Base-by-base conservation (phyloP, 179 eudicot genomes). In the Spergularia azorica region DNA sequence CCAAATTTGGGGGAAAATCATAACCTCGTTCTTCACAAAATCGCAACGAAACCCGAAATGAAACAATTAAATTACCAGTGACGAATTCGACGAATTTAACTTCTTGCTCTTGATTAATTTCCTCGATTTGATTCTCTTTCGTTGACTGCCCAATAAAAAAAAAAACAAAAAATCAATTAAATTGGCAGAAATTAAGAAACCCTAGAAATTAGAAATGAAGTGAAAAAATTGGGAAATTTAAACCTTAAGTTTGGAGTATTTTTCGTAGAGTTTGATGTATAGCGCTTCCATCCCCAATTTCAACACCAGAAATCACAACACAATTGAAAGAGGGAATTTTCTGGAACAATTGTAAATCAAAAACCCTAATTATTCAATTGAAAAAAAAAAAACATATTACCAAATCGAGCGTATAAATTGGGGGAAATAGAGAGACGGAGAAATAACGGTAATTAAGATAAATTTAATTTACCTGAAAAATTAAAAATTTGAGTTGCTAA, bases 221-320 rank as follows among this genome's bases (percentile, higher is more conserved):
- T 61, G 38, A 26, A 46, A 62, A 63, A 43, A 26, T 26, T 26
- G 32, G 32, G 32, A 26, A 26, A 26, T 26, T 26, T 26, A 6
- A 20, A 91, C 97, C 97, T 92, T 92, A 76, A 91, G 88, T 51
- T 77, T 88, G 54, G 79, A 81, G 86, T 92, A 92, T 82, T 91
- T 91, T 43, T 83, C 86, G 77, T 89, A 87, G 26, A 92, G 93
- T 85, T 91, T 92, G 62, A 75, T 70, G 78, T 92, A 92, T n/a
- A 91, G 88, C n/a, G n/a, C n/a, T n/a, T n/a, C n/a, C n/a, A n/a
- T n/a, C n/a, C n/a, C n/a, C n/a, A n/a, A n/a, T n/a, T n/a, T n/a
- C n/a, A n/a, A n/a, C n/a, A n/a, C n/a, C n/a, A n/a, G n/a, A n/a
- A n/a, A n/a, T n/a, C n/a, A n/a, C 32, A 26, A 26, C 32, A 26